phyloP scores from a whole-genome alignment of 2,329 filamentous ascomycete species.

The Aspergillus spinulosporus region DNA sequence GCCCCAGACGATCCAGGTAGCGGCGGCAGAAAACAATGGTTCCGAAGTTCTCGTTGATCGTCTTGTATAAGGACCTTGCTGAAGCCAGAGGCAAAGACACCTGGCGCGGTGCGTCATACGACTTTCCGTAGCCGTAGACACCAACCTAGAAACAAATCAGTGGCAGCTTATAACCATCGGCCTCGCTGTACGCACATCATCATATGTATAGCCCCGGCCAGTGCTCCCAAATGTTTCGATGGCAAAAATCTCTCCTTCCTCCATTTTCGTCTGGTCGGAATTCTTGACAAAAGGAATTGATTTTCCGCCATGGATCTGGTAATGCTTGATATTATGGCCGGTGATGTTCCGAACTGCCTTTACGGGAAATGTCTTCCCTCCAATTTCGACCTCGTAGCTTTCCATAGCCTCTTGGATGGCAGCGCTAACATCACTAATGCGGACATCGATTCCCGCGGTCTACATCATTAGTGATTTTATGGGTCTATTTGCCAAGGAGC shows the following conservation, averaged over 20 bases:
- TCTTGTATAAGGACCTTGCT: conserved; percentile 59
- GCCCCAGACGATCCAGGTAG: conserved; percentile 64
- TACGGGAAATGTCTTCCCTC: conserved; percentile 54
- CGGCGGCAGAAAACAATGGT: conserved; percentile 62
- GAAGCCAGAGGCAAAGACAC: conserved; percentile 49
- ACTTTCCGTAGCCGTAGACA: conserved; percentile 55
- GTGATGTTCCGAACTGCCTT: conserved; percentile 58
- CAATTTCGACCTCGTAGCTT: conserved; percentile 60
- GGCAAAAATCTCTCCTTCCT: conserved; percentile 60
- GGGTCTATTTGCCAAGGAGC: background rate
- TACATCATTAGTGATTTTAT: conserved; percentile 24
- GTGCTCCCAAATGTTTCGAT: conserved; percentile 61
- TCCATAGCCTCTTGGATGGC: conserved; percentile 64
- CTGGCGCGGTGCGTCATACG: conserved; percentile 39
- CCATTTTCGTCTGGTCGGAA: conserved; percentile 54
- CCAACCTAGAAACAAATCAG: conserved; percentile 40
- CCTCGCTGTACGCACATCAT: conserved; percentile 43
- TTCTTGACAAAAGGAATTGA: conserved; percentile 57
- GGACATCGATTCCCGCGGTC: conserved; percentile 57
- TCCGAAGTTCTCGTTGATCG: conserved; percentile 63
- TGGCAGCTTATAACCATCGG: background rate
- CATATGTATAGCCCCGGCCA: conserved; percentile 50
- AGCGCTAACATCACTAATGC: conserved; percentile 57
- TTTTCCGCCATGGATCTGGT: conserved; percentile 59
- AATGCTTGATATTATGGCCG: conserved; percentile 57